phyloP scores from a whole-genome alignment of 2,329 filamentous ascomycete species.

The Tympanopsis confertula region DNA sequence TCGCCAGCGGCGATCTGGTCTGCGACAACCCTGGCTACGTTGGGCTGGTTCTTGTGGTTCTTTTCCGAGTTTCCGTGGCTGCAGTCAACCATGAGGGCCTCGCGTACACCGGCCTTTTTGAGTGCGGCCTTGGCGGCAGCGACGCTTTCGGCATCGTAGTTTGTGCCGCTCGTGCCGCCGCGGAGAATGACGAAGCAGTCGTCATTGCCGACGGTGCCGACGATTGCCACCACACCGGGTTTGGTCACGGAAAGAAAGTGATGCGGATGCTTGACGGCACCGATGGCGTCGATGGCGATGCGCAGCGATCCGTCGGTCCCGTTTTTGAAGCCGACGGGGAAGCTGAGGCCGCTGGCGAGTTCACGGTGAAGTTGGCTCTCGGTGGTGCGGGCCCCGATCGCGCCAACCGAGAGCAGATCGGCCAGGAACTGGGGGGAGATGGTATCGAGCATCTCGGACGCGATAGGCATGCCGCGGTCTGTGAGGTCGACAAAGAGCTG shows the following conservation, averaged over 20 bases:
- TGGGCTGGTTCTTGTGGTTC: constrained; percentile 93
- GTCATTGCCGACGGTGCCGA: constrained; percentile 86
- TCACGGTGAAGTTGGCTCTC: constrained; percentile 94
- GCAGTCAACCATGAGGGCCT: constrained; percentile 93
- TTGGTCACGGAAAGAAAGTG: constrained; percentile 97
- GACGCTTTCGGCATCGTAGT: constrained; percentile 81
- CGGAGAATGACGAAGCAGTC: constrained; percentile 95
- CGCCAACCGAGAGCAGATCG: constrained; percentile 81
- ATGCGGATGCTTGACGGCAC: constrained; percentile 80
- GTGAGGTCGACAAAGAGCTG: constrained; percentile 92
- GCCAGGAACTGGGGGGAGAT: constrained; percentile 95
- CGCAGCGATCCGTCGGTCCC: constrained; percentile 83
- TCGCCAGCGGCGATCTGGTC: constrained; percentile 80
- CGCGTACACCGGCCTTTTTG: constrained; percentile 58
- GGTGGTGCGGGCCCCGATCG: constrained; percentile 89
- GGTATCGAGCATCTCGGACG: constrained; percentile 94
- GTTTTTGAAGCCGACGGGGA: constrained; percentile 99
- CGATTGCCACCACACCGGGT: constrained; percentile 87
- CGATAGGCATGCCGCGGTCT: constrained; percentile 84
- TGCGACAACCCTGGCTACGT: constrained; percentile 71
- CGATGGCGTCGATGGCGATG: constrained; percentile 90
- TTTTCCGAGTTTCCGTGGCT: constrained; percentile 93
- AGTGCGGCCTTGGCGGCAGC: constrained; percentile 71
- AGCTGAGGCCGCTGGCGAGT: constrained; percentile 82
- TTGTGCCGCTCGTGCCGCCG: constrained; percentile 84